Conservation (phyloP, 2,329 filamentous ascomycete species). For the Seiridium cupressi region DNA sequence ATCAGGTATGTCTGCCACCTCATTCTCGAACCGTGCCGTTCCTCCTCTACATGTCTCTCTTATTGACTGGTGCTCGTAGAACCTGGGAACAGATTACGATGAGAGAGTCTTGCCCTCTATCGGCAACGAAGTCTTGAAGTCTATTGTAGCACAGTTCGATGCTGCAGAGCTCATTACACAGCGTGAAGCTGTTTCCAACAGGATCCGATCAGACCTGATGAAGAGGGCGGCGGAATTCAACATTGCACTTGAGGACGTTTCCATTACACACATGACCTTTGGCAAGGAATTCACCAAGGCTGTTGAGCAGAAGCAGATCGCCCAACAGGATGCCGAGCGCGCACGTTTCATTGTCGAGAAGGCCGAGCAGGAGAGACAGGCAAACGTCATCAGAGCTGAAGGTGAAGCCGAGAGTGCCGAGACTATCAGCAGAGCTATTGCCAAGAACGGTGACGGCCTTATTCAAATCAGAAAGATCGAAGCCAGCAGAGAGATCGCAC, state of each 20-base stretch:
- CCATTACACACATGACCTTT: constrained; percentile 99
- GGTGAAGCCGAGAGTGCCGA: constrained; percentile 97
- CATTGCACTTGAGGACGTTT: constrained; percentile 97
- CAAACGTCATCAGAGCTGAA: constrained; percentile 96
- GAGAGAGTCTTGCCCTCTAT: constrained; percentile 97
- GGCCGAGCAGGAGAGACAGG: constrained; percentile 97
- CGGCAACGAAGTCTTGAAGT: constrained; percentile 98
- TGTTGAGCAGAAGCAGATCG: constrained; percentile 99
- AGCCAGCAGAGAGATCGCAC: constrained; percentile 91
- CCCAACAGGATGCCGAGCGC: constrained; percentile 96
- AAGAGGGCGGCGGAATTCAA: constrained; percentile 96
- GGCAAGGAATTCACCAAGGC: constrained; percentile 98
- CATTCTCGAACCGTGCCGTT: neutral
- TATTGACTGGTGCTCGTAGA: constrained; percentile 49
- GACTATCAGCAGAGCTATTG: constrained; percentile 89
- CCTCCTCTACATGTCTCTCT: too few species aligned
- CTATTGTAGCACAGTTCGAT: constrained; percentile 98
- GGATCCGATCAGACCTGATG: constrained; percentile 88
- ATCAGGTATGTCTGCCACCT: constrained; percentile 69
- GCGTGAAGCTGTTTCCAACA: constrained; percentile 92
- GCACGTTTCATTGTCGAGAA: constrained; percentile 98
- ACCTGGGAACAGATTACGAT: constrained; percentile 96
- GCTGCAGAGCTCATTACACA: constrained; percentile 98
- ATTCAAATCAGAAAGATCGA: constrained; percentile 97
- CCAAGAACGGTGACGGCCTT: constrained; percentile 88